These are phyloP conservation scores for Senna tora DNA, from an alignment of 306 rosid species.

Conservation along the genomic window DNA sequence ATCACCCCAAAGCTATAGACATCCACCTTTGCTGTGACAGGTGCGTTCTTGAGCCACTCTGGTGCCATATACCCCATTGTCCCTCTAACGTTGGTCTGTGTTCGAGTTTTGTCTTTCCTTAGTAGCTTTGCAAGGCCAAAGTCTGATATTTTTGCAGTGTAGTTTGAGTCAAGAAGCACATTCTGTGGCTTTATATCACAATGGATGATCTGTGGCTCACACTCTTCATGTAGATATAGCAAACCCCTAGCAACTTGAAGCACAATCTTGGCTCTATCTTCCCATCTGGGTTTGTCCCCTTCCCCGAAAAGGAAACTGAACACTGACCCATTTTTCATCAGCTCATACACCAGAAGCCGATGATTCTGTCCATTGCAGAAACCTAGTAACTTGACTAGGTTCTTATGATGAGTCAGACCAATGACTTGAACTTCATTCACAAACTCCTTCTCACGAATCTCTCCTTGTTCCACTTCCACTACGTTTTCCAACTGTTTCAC, in stretches of 20 bases:
- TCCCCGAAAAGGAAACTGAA: slow-evolving; percentile 35
- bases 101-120: slow-evolving; percentile 37
- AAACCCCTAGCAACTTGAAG: slow-evolving; percentile 41
- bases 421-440: slow-evolving; percentile 46
- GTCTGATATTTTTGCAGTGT: slow-evolving; percentile 42
- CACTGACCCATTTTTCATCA: slow-evolving; percentile 41
- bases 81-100: slow-evolving; percentile 41
- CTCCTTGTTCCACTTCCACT: slow-evolving; percentile 37
- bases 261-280: slow-evolving; percentile 34
- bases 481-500: slow-evolving; percentile 38
- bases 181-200: slow-evolving; percentile 52
- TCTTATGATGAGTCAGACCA: slow-evolving; percentile 44
- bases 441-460: slow-evolving; percentile 38
- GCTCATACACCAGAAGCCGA: slow-evolving; percentile 46
- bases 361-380: slow-evolving; percentile 41
- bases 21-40: slow-evolving; percentile 45
- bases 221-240: slow-evolving; percentile 47
- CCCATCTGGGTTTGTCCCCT: slow-evolving; percentile 41
- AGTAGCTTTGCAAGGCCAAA: slow-evolving; percentile 45
- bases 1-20: slow-evolving; percentile 46
- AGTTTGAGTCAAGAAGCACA: slow-evolving; percentile 43
- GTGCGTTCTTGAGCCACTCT: slow-evolving; percentile 50
- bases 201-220: slow-evolving; percentile 43
- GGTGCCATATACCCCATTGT: slow-evolving; percentile 56
- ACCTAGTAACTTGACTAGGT: slow-evolving; percentile 41